phyloP scores from a whole-genome alignment of 495 filamentous ascomycete species.

The Astrocystis sublimbata region DNA sequence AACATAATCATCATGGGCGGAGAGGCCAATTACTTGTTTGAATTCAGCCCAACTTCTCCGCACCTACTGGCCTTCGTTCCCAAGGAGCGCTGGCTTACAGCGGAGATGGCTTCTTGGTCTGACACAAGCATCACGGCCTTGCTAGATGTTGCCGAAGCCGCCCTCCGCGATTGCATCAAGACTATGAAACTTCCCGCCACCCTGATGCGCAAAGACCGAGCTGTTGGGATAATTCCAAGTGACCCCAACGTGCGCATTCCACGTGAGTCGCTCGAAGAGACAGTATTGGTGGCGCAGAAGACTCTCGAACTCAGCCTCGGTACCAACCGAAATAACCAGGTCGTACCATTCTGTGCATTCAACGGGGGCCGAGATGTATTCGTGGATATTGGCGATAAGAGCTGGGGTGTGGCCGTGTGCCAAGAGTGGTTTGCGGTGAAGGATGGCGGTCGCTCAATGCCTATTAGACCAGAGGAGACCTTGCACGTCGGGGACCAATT shows the following conservation, averaged over 20 bases:
- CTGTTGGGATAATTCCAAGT: constrained; percentile 82
- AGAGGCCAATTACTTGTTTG: constrained; percentile 86
- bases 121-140: constrained; percentile 75
- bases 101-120: constrained; percentile 84
- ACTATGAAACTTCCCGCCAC: constrained; percentile 74
- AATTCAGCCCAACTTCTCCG: constrained; percentile 58
- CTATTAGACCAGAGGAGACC: constrained; percentile 55
- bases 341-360: constrained; percentile 95
- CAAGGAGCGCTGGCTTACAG: constrained; percentile 73
- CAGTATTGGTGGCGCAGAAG: constrained; percentile 90
- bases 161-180: constrained; percentile 73
- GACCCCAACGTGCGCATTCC: constrained; percentile 62
- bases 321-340: constrained; percentile 35
- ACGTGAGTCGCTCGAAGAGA: constrained; percentile 92
- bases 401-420: constrained; percentile 87
- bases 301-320: constrained; percentile 74
- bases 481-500: constrained; percentile 96
- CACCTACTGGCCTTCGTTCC: constrained; percentile 64
- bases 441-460: constrained; percentile 25
- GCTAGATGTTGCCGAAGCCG: constrained; percentile 82
- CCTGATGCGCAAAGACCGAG: constrained; percentile 86
- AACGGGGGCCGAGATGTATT: constrained; percentile 98
- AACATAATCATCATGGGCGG: constrained; percentile 86
- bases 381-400: constrained; percentile 98
- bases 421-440: constrained; percentile 85